Evolutionary conservation across 306 rosid genomes (phyloP).

Genomic region (Glycine tomentella): DNA sequence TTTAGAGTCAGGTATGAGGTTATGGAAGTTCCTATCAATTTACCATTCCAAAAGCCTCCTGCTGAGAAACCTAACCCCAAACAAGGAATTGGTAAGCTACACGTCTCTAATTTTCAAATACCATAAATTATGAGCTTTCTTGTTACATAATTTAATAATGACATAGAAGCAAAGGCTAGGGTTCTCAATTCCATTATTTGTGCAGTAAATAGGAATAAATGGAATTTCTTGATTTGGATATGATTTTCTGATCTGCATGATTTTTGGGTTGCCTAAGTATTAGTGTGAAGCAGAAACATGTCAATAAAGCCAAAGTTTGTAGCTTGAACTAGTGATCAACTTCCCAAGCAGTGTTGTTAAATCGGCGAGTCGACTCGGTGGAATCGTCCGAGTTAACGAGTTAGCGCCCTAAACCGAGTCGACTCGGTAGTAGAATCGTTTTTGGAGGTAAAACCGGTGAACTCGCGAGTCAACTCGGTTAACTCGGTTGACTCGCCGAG

Average conservation of each 20-base stretch:
- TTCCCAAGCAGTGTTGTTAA: too few relatives aligned
- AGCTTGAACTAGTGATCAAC: constrained; percentile 9
- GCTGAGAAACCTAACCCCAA: constrained; percentile 96
- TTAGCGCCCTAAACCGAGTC: too few relatives aligned
- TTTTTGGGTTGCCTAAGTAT: constrained; percentile 25
- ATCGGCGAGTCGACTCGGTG: too few relatives aligned
- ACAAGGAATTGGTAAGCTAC: constrained; percentile 91
- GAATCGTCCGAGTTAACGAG: too few relatives aligned
- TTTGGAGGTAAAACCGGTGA: too few relatives aligned
- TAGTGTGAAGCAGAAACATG: constrained; percentile 11
- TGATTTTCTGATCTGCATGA: constrained; percentile 38
- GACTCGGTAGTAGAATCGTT: too few relatives aligned
- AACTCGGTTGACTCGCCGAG: too few relatives aligned
- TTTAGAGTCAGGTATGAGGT: constrained; percentile 91
- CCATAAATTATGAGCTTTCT: constrained; percentile 17
- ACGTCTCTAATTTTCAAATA: constrained; percentile 37
- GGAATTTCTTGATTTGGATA: constrained; percentile 17
- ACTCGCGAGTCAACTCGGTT: too few relatives aligned
- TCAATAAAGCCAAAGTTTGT: constrained; percentile 34
- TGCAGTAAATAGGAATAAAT: constrained; percentile 19
- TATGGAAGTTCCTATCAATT: constrained; percentile 74
- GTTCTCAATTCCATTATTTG: constrained; percentile 21
- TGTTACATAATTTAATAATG: constrained; percentile 11
- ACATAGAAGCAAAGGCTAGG: constrained; percentile 6
- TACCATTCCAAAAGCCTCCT: constrained; percentile 95